Evolutionary conservation across 1,284 basidiomycete genomes (phyloP).

Genomic region (Puccinia horiana): DNA sequence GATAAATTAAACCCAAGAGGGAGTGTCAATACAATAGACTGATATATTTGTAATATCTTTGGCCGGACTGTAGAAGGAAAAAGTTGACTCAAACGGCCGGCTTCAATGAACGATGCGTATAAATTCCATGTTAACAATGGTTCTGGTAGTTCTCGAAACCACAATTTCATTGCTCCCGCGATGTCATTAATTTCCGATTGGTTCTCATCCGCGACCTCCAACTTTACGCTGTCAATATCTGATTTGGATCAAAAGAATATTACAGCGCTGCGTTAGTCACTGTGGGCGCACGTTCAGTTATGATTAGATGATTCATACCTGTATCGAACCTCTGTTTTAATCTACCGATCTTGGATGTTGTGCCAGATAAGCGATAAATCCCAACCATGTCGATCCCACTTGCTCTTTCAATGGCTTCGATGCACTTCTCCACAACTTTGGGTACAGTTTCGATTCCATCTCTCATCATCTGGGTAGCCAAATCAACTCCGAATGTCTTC

Average conservation of each 20-base stretch:
- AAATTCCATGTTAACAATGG: constrained; percentile 81
- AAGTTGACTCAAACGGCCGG: constrained; percentile 68
- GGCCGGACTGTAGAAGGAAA: background rate
- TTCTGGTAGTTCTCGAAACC: constrained; percentile 94
- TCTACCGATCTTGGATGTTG: constrained; percentile 79
- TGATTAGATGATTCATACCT: constrained; percentile 64
- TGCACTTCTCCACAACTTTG: constrained; percentile 82
- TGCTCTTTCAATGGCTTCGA: constrained; percentile 84
- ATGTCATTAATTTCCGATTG: constrained; percentile 93
- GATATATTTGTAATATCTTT: constrained; percentile 10
- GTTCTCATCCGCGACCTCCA: constrained; percentile 80
- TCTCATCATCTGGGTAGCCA: constrained; percentile 79
- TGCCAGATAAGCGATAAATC: constrained; percentile 91
- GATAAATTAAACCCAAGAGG: background rate
- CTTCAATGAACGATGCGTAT: constrained; percentile 90
- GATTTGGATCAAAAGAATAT: constrained; percentile 34
- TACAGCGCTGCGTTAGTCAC: constrained; percentile 45
- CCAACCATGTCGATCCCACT: constrained; percentile 79
- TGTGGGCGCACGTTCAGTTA: background rate
- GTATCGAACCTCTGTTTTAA: constrained; percentile 82
- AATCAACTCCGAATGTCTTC: constrained; percentile 84
- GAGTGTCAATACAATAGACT: constrained; percentile 21
- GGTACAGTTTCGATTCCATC: constrained; percentile 88
- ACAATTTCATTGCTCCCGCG: constrained; percentile 87
- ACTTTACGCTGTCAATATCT: constrained; percentile 82